Base-by-base conservation (phyloP, 2,329 filamentous ascomycete species). In the Aspergillus pseudotamarii region DNA sequence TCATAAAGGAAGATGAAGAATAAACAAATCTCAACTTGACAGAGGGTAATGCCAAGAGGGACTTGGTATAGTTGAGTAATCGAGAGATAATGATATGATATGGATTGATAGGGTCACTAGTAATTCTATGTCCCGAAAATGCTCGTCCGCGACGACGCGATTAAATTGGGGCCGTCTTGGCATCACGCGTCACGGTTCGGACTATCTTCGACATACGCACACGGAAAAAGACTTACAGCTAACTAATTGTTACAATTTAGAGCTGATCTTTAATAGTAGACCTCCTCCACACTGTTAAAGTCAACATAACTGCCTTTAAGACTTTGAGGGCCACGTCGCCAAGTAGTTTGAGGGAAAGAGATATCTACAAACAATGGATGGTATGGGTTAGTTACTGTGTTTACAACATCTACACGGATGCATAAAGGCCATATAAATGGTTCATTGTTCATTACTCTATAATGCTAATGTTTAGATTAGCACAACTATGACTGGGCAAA, bases 401-500 rank as follows among this genome's bases (percentile, higher is more conserved):
- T 56, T 56, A 23, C 21, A n/a, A n/a, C 38, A 41, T 41, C 16
- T 19, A 41, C 38, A 19, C 6, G 16, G 14, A 56, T 16, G 14
- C 14, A 12, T 56, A 12, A 34, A 26, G 32, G 26, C 41, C 36
- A 43, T 43, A 45, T 57, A 21, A 41, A 59, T 48, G 55, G 41
- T 61, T 38, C 55, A 46, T 43, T 60, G 51, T 64, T 69, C 59
- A 69, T 69, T 69, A 69, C 32, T 69, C 66, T 73, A 73, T 72
- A 63, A 62, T 70, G 74, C 75, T 72, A 76, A 76, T 76, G 73
- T 75, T 75, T 75, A 75, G 70, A 75, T 76, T 75, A 75, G 75
- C 74, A 67, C 56, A 57, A 64, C 68, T 62, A 62, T 67, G 63
- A 60, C 63, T 61, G 64, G 59, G 59, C 54, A 64, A 50, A 65